Evolutionary conservation across 805 yeast genomes (phyloP), one percentile per base, ranked within the genome.

Genomic region (Metschnikowia proteae): DNA sequence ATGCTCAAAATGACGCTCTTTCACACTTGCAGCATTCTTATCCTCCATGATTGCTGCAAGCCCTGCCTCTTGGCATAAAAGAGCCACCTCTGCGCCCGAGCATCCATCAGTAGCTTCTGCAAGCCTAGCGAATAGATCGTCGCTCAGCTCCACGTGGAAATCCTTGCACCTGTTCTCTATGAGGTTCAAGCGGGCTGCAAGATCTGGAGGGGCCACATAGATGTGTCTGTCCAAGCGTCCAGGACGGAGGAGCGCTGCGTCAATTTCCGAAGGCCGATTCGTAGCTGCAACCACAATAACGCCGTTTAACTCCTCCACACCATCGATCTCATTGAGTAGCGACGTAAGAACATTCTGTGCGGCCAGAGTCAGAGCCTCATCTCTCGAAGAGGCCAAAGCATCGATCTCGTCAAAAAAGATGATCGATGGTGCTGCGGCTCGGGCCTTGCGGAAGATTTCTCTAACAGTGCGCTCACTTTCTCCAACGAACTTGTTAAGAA

Each of bases 361-460:
- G 1, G 88, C 88, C 17, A 85, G 78, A 0, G 89, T 83, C 7
- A 74, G 74, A 3, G 76, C 78, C 25, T 75, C 75, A 22, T 83
- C 86, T 58, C 99, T 74, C 46, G 86, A 84, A 0, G 87, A 81
- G 4, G 96, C 83, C 34, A 94, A 70, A 0, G 99, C 98, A 68
- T 94, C 99, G 44, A 94, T 90, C 66, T 94, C 99, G 73, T 94
- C 99, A 63, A 94, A 92, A 63, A 92, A 92, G 3, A 92, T 88
- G 35, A 92, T 89, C 60, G 97, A 91, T 0, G 99, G 99, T 1
- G 86, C 83, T 4, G 96, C 87, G 0, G 96, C 91, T 47, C 97
- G 78, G 0, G 98, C 98, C 57, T 96, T 82, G 36, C 85, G 81
- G 66, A 92, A 92, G 1, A 92, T 96, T 63, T 91, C 97, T 52